Evolutionary conservation across 306 rosid species (phyloP).

Genomic region (Datisca glomerata): DNA sequence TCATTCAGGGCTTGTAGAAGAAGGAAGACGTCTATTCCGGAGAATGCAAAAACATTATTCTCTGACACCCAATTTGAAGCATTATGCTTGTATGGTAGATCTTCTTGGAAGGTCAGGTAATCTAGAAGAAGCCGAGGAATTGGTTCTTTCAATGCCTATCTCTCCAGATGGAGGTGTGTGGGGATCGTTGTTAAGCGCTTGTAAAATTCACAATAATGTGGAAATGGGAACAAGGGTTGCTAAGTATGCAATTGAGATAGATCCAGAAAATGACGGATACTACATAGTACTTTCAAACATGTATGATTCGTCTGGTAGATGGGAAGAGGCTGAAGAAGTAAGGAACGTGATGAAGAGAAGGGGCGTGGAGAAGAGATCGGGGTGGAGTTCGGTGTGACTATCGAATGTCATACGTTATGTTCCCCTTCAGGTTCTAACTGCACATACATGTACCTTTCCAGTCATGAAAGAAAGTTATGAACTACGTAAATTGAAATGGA

Average conservation of each 20-base stretch:
- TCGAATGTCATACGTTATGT: too few relatives aligned
- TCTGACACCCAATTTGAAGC: constrained; percentile 51
- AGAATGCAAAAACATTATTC: constrained; percentile 41
- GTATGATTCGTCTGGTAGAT: constrained; percentile 55
- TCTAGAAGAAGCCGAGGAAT: constrained; percentile 55
- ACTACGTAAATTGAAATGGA: too few relatives aligned
- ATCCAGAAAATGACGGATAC: constrained; percentile 70
- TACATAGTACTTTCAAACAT: constrained; percentile 49
- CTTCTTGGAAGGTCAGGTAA: constrained; percentile 65
- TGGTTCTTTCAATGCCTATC: constrained; percentile 67
- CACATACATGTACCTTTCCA: too few relatives aligned
- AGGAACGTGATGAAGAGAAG: constrained; percentile 45
- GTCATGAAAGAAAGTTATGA: too few relatives aligned
- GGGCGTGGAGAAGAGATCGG: constrained; percentile 49
- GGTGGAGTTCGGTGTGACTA: constrained; percentile 41
- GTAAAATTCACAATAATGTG: constrained; percentile 45
- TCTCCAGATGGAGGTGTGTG: constrained; percentile 61
- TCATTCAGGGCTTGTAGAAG: constrained; percentile 55
- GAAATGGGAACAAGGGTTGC: constrained; percentile 62
- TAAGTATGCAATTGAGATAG: constrained; percentile 42
- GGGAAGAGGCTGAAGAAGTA: constrained; percentile 68
- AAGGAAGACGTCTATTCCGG: constrained; percentile 45
- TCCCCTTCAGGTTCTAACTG: too few relatives aligned
- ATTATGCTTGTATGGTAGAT: constrained; percentile 79
- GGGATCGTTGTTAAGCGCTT: constrained; percentile 72